Base-by-base conservation (phyloP, 148 eudicot species). In the Vaccinium vitisidaea region DNA sequence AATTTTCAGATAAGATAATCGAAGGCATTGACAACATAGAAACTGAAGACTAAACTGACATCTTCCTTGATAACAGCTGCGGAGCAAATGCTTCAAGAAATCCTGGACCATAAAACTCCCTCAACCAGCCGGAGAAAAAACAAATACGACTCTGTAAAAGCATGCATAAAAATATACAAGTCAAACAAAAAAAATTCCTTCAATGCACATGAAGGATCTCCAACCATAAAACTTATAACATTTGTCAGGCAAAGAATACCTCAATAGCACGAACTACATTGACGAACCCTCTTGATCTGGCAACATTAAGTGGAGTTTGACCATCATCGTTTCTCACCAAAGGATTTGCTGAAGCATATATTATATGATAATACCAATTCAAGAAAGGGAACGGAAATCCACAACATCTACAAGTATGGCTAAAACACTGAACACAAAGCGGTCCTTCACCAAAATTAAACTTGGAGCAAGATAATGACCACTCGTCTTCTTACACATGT, bases 221-320 rank as follows among this genome's bases (percentile, higher is more conserved):
- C 11, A 73, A 75, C 32, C 6, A 75, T 23, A n/a, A 27, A 46
- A 13, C 15, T 80, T 59, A 54, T 75, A 6, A 23, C 75, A 84
- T 39, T 39, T 48, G 13, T 54, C 48, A 80, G 77, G 63, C 16
- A 59, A 75, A 80, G 70, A 9, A 82, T 81, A 91, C 95, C 95
- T 91, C 93, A 79, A 92, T 89, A 58, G 88, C 87, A 67, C 93
- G 94, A 52, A 89, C 93, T 84, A 91, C 92, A 83, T 86, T 87
- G 84, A 58, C 81, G 84, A 56, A 85, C 13, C 90, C 94, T 83
- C 90, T 92, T 48, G 74, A 23, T 83, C 94, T 89, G 49, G 94
- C 94, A 61, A 92, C 88, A 27, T 91, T 90, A 75, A 92, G 90
- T 7, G 94, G 89, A 48, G 92, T 90, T 84, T 91, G 90, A 85